phyloP scores from a whole-genome alignment of 2,329 filamentous ascomycete species.

The Myriosclerotinia duriaeana region DNA sequence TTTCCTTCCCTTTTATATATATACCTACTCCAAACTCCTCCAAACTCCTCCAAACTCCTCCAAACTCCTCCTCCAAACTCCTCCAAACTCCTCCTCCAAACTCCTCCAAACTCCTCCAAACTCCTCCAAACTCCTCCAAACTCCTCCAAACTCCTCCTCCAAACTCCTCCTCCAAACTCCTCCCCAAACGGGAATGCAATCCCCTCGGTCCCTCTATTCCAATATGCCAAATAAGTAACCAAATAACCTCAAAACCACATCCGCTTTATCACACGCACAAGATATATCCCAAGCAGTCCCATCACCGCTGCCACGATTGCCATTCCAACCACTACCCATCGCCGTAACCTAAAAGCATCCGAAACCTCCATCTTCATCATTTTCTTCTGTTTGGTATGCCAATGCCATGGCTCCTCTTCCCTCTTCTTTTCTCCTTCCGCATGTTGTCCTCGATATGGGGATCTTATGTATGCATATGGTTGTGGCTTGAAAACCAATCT shows the following conservation, averaged over 20 bases:
- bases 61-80: no score
- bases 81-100: not conserved
- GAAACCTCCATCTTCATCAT: slow-evolving; percentile 40
- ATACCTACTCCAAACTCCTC: not conserved
- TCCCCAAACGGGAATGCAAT: not conserved
- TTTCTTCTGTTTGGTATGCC: slow-evolving; percentile 39
- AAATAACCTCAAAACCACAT: slow-evolving; percentile 8
- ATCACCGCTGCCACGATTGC: slow-evolving; percentile 14
- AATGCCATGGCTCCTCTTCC: slow-evolving; percentile 38
- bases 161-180: not conserved
- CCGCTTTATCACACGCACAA: slow-evolving; percentile 10
- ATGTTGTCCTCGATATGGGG: slow-evolving; percentile 21
- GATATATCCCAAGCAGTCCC: slow-evolving; percentile 14
- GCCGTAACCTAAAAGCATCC: slow-evolving; percentile 39
- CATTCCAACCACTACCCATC: slow-evolving; percentile 33
- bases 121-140: not conserved
- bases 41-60: not conserved
- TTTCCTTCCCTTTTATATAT: no score
- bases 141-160: not conserved
- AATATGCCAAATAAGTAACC: not conserved
- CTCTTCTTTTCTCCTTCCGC: slow-evolving; percentile 18
- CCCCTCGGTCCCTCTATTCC: not conserved
- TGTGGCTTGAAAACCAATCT: slow-evolving; percentile 30
- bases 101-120: no score
- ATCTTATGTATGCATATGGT: slow-evolving; percentile 35